These are phyloP conservation scores for Wickerhamomyces bisporus DNA, from an alignment of 805 yeast species.

Conservation along the genomic window DNA sequence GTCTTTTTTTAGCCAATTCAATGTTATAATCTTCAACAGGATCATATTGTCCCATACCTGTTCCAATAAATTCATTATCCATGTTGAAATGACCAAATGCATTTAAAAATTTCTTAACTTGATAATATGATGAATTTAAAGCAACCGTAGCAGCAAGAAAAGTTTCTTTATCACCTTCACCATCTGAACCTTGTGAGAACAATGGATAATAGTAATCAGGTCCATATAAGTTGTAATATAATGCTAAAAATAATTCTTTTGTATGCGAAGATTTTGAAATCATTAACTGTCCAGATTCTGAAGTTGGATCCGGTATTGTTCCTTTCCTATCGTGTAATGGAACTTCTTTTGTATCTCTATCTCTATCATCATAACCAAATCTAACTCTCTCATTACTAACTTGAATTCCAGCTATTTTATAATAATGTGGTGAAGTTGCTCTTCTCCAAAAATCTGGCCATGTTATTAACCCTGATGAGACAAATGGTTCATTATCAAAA, in stretches of 20 bases:
- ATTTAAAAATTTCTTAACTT: conserved; percentile 49
- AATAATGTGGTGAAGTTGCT: conserved; percentile 69
- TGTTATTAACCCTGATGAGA: conserved; percentile 43
- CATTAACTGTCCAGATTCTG: conserved; percentile 62
- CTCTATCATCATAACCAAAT: conserved; percentile 34
- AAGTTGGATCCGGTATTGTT: conserved; percentile 40
- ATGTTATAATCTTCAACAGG: conserved; percentile 46
- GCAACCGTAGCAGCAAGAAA: conserved; percentile 56
- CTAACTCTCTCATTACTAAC: conserved; percentile 36
- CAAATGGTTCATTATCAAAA: conserved; percentile 54
- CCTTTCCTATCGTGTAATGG: conserved; percentile 59
- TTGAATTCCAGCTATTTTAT: conserved; percentile 57
- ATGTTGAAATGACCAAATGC: conserved; percentile 49
- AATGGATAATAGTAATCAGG: conserved; percentile 39
- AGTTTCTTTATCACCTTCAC: conserved; percentile 60
- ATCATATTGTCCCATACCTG: conserved; percentile 61
- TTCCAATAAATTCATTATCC: conserved; percentile 41
- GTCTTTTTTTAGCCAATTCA: conserved; percentile 21
- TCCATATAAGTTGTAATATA: conserved; percentile 37
- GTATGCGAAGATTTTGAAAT: conserved; percentile 52
- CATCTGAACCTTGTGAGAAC: conserved; percentile 50
- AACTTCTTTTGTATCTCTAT: conserved; percentile 27
- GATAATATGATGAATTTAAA: conserved; percentile 51
- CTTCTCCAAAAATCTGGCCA: conserved; percentile 94
- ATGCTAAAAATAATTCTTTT: conserved; percentile 46